Evolutionary conservation across 1,284 basidiomycete species (phyloP).

Genomic region (Ceratobasidium papillatum): DNA sequence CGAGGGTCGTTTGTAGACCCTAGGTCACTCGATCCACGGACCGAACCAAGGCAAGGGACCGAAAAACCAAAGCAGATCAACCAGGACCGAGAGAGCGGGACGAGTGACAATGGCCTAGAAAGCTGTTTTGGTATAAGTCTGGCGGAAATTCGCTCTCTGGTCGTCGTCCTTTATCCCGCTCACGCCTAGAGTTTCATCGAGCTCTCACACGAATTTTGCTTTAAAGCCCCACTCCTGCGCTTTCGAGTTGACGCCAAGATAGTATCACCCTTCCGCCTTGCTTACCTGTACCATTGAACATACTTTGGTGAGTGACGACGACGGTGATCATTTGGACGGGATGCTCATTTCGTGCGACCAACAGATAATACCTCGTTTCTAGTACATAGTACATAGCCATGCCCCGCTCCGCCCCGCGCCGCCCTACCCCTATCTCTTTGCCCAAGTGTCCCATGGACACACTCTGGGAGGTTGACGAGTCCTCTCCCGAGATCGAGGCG

Average conservation of each 20-base stretch:
- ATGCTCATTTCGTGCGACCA: background rate
- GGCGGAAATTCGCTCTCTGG: slow-evolving; percentile 6
- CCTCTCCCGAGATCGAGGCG: background rate
- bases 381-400: background rate
- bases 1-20: background rate
- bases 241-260: background rate
- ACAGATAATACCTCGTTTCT: background rate
- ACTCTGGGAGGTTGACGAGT: slow-evolving; percentile 38
- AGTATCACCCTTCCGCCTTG: background rate
- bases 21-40: background rate
- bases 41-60: background rate
- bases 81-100: background rate
- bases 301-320: background rate
- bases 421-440: slow-evolving; percentile 13
- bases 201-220: background rate
- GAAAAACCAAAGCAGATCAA: too few species aligned
- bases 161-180: slow-evolving; percentile 14
- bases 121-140: slow-evolving; percentile 5
- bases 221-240: slow-evolving; percentile 1
- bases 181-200: background rate
- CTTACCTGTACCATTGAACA: background rate
- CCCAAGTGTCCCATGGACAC: slow-evolving; percentile 33
- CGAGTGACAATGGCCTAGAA: slow-evolving; percentile 1
- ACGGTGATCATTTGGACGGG: too few species aligned
- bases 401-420: slow-evolving; percentile 10